phyloP scores from a whole-genome alignment of 495 filamentous ascomycete genomes.

The Penicillium maclennaniae region DNA sequence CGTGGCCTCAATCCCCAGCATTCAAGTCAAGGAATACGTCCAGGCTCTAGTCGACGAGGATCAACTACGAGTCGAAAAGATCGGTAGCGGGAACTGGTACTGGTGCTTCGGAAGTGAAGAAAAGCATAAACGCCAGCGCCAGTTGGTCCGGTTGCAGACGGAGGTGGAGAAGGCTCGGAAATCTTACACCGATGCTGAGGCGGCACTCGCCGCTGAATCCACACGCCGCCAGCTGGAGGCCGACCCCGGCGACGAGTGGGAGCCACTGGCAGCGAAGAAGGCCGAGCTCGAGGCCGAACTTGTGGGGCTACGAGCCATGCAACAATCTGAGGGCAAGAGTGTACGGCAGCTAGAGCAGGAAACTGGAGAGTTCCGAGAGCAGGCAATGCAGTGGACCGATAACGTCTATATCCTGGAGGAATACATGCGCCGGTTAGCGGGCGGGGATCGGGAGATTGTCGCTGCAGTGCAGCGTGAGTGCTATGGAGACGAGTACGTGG shows the following conservation, averaged over 20 bases:
- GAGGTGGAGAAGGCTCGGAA: conserved; percentile 53
- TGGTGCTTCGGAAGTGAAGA: conserved; percentile 69
- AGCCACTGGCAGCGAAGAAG: conserved; percentile 22
- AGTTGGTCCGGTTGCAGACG: conserved; percentile 45
- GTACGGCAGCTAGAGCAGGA: conserved; percentile 50
- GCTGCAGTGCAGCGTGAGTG: conserved; percentile 48
- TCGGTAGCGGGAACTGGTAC: conserved; percentile 79
- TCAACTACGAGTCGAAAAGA: conserved; percentile 70
- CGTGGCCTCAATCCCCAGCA: conserved; percentile 63
- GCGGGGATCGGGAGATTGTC: conserved; percentile 51
- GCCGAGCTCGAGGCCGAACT: conserved; percentile 26
- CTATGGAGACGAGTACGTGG: conserved; percentile 62
- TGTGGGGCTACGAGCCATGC: conserved; percentile 20
- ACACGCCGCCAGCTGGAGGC: conserved; percentile 17
- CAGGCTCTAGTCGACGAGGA: conserved; percentile 61
- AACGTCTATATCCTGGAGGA: conserved; percentile 63
- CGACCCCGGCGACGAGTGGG: conserved; percentile 21
- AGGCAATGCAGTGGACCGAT: conserved; percentile 56
- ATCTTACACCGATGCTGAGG: conserved; percentile 17
- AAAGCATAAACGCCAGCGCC: conserved; percentile 47
- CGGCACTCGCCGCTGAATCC: conserved; percentile 22
- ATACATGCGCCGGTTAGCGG: conserved; percentile 49
- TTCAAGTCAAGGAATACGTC: conserved; percentile 69
- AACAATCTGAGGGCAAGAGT: conserved; percentile 43
- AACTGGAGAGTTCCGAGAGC: conserved; percentile 38